phyloP scores from a whole-genome alignment of 192 early-diverging fungal species.

The Helicostylum pulchrum region DNA sequence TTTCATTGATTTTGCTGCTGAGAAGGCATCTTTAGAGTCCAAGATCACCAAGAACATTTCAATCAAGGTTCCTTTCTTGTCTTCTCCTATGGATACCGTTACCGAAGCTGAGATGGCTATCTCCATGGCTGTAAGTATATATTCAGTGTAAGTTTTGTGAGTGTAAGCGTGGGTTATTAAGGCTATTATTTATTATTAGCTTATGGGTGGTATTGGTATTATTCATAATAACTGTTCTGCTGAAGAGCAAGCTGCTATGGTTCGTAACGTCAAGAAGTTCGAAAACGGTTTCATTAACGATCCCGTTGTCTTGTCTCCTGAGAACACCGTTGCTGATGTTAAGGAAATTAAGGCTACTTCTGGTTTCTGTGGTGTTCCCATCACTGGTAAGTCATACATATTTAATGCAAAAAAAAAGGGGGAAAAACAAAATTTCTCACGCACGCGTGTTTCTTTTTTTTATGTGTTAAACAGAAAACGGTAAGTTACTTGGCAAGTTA shows the following conservation, averaged over 20 bases:
- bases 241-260: conserved; percentile 97
- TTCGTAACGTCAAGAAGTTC: conserved; percentile 95
- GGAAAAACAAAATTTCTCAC: neutral
- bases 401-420: conserved; percentile 4
- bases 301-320: conserved; percentile 80
- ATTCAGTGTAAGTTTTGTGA: neutral
- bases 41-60: conserved; percentile 88
- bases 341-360: conserved; percentile 78
- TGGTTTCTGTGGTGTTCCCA: conserved; percentile 95
- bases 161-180: neutral
- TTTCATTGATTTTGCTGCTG: conserved; percentile 91
- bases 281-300: conserved; percentile 99
- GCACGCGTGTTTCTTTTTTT: too few relatives aligned
- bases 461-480: conserved; percentile 54
- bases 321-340: conserved; percentile 83
- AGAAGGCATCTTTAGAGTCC: conserved; percentile 74
- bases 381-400: conserved; percentile 62
- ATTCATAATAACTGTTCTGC: conserved; percentile 97
- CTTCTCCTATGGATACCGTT: conserved; percentile 98
- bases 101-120: conserved; percentile 97
- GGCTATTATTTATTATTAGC: conserved; percentile 24
- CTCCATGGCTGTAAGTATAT: conserved; percentile 79
- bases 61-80: conserved; percentile 92
- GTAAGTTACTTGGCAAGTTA: conserved; percentile 83
- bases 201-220: conserved; percentile 92